Evolutionary conservation across 352 stramenopile species (phyloP).

Genomic region (Phytophthora agathidicida): DNA sequence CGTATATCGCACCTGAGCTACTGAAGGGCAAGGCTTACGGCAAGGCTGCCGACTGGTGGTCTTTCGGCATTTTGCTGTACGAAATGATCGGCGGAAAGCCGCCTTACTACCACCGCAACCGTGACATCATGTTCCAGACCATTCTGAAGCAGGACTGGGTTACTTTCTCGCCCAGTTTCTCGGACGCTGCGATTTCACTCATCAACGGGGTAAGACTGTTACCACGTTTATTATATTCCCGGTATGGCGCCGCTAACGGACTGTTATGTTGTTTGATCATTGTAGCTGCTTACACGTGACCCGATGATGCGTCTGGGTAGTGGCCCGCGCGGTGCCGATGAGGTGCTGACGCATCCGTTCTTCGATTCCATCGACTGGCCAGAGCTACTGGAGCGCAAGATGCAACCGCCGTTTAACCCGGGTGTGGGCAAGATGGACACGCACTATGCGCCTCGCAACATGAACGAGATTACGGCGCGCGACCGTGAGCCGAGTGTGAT

Average conservation of each 20-base stretch:
- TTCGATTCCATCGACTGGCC: slow-evolving; percentile 93
- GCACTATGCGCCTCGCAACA: slow-evolving; percentile 83
- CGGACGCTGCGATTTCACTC: slow-evolving; percentile 85
- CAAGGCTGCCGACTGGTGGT: slow-evolving; percentile 95
- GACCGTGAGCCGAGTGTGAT: slow-evolving; percentile 83
- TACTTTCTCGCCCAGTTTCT: slow-evolving; percentile 96
- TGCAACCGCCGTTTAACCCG: slow-evolving; percentile 89
- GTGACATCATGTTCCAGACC: slow-evolving; percentile 93
- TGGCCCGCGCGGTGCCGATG: slow-evolving; percentile 87
- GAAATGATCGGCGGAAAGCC: slow-evolving; percentile 95
- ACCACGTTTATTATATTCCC: neutral
- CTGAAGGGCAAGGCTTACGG: slow-evolving; percentile 91
- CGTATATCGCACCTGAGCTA: slow-evolving; percentile 94
- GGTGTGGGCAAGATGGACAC: slow-evolving; percentile 89
- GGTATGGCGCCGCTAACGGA: slow-evolving; percentile 17
- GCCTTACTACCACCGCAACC: slow-evolving; percentile 91
- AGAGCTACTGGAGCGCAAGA: slow-evolving; percentile 81
- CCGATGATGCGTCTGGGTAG: slow-evolving; percentile 95
- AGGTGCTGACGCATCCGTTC: slow-evolving; percentile 92
- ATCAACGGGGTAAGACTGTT: slow-evolving; percentile 93
- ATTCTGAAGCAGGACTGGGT: slow-evolving; percentile 94
- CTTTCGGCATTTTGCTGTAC: slow-evolving; percentile 94
- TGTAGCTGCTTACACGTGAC: slow-evolving; percentile 96
- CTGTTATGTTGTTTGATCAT: slow-evolving; percentile 13
- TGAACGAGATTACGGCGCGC: slow-evolving; percentile 89